These are phyloP conservation scores for Gossypium lobatum DNA, from an alignment of 441 rosid genomes.

Conservation along the genomic window DNA sequence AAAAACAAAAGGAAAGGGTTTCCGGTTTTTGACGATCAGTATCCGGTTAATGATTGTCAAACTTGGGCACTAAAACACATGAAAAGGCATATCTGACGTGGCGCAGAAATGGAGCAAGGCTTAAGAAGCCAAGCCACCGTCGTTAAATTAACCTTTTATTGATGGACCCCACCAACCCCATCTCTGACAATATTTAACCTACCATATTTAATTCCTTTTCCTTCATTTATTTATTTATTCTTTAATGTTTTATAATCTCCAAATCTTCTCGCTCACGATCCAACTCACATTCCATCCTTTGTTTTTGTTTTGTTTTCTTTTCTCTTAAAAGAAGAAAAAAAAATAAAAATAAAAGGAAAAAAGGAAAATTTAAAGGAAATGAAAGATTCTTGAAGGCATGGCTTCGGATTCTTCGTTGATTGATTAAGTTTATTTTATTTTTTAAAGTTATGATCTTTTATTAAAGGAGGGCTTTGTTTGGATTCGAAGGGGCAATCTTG, in stretches of 20 bases:
- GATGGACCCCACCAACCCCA: neutral
- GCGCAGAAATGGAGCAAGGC: neutral
- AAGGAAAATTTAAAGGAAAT: constrained; percentile 1
- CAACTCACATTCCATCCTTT: constrained; percentile 14
- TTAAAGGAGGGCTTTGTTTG: constrained; percentile 13
- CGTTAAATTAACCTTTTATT: neutral
- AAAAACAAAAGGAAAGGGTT: neutral
- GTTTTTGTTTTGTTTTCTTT: neutral
- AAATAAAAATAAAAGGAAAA: constrained; percentile 15
- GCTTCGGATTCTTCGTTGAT: constrained; percentile 19
- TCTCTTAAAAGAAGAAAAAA: neutral
- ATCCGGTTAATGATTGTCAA: neutral
- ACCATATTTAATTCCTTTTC: neutral
- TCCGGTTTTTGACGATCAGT: neutral
- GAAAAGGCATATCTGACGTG: neutral
- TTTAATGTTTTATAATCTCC: neutral
- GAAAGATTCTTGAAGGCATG: constrained; percentile 7
- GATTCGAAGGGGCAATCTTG: constrained; percentile 11
- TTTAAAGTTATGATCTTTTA: constrained; percentile 10
- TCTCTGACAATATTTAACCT: neutral
- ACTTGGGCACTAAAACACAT: neutral
- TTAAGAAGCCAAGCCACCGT: neutral
- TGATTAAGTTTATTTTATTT: constrained; percentile 20
- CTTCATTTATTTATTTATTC: neutral
- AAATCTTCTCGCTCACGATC: constrained; percentile 25